Evolutionary conservation across 352 stramenopile species (phyloP).

Genomic region (Phytophthora hibernalis): DNA sequence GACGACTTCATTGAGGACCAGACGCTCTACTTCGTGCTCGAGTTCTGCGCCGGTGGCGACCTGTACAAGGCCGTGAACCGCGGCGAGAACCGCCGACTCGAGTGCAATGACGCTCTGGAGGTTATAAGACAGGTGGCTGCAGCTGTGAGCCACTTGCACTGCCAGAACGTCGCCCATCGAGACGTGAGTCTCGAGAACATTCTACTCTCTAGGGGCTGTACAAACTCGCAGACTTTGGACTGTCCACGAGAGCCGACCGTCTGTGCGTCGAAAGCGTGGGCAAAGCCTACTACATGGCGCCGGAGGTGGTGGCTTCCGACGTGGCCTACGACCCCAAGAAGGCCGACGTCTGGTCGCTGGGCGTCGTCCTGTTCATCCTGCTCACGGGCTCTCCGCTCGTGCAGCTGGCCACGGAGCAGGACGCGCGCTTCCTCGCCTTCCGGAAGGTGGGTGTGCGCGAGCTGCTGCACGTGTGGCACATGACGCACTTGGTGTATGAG

Average conservation of each 20-base stretch:
- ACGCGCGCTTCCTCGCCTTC: conserved; percentile 39
- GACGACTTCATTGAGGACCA: conserved; percentile 55
- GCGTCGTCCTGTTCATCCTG: conserved; percentile 1
- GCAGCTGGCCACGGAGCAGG: conserved; percentile 2
- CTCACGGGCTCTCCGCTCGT: neutral
- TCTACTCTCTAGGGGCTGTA: conserved; percentile 36
- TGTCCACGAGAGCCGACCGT: conserved; percentile 29
- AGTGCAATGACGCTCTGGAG: conserved; percentile 15
- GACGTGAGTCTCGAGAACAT: conserved; percentile 59
- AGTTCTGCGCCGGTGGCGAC: conserved; percentile 46
- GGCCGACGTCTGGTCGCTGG: conserved; percentile 7
- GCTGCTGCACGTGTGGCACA: conserved; percentile 45
- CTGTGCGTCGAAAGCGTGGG: conserved; percentile 34
- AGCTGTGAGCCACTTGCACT: conserved; percentile 37
- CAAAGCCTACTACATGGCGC: conserved; percentile 96
- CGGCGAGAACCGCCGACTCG: conserved; percentile 23
- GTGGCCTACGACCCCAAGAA: conserved; percentile 2
- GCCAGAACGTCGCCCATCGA: conserved; percentile 36
- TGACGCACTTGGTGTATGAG: conserved; percentile 17
- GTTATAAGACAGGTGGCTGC: conserved; percentile 37
- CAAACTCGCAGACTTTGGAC: conserved; percentile 61
- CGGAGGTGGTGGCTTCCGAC: conserved; percentile 76
- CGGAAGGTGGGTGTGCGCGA: conserved; percentile 30
- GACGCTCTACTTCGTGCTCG: conserved; percentile 58
- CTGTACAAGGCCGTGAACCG: conserved; percentile 38